phyloP scores from a whole-genome alignment of 495 filamentous ascomycete species.

The Penicillium samsonianum region DNA sequence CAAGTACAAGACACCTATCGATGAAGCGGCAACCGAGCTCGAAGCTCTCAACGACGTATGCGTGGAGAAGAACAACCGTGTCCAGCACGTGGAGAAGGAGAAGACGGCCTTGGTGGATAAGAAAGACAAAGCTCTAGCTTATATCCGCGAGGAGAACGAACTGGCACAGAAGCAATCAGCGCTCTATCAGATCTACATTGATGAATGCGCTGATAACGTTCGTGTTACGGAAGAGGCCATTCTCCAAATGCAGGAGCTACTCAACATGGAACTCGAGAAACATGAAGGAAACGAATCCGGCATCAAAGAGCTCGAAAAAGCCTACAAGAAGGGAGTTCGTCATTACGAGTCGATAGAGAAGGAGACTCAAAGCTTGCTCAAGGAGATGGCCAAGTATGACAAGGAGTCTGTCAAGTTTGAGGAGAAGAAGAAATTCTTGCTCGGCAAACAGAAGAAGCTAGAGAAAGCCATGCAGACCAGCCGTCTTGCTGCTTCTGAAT shows the following conservation, averaged over 20 bases:
- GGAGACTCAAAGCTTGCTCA: conserved; percentile 72
- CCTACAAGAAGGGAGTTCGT: conserved; percentile 76
- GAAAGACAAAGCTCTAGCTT: conserved; percentile 90
- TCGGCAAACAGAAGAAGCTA: conserved; percentile 87
- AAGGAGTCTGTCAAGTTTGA: conserved; percentile 97
- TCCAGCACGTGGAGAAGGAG: conserved; percentile 98
- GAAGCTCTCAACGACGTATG: conserved; percentile 94
- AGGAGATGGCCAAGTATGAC: conserved; percentile 89
- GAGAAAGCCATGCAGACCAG: conserved; percentile 81
- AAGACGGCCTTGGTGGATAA: conserved; percentile 89
- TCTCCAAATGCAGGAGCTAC: conserved; percentile 80
- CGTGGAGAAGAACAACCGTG: conserved; percentile 87
- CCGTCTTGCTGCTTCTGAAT: conserved; percentile 69
- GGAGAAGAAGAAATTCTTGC: conserved; percentile 92
- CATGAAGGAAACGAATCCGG: conserved; percentile 87
- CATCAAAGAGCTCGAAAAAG: conserved; percentile 86
- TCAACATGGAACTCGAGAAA: conserved; percentile 87
- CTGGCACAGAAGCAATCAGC: conserved; percentile 82
- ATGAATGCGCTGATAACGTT: conserved; percentile 83
- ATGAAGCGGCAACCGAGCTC: conserved; percentile 85
- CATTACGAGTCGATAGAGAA: conserved; percentile 84
- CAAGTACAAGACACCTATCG: conserved; percentile 95
- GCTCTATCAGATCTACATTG: conserved; percentile 86
- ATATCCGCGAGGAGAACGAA: conserved; percentile 90
- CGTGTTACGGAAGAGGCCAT: conserved; percentile 89